These are phyloP conservation scores for Suillus occidentalis DNA, from an alignment of 768 basidiomycete species.

Conservation along the genomic window DNA sequence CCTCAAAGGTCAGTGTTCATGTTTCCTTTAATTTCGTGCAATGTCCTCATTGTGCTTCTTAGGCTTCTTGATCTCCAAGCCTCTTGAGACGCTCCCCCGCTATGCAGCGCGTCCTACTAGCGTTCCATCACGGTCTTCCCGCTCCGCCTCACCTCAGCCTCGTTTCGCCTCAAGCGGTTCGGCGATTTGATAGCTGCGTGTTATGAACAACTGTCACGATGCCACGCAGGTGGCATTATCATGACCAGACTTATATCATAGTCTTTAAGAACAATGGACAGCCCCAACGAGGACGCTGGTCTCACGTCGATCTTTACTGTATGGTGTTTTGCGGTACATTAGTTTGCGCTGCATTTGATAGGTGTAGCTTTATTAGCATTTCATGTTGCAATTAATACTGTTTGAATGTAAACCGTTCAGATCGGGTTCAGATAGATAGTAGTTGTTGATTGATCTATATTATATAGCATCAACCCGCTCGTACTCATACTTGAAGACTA, in stretches of 20 bases:
- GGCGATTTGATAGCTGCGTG: slow-evolving; percentile 25
- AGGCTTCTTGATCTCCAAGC: slow-evolving; percentile 61
- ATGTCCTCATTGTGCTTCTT: slow-evolving; percentile 9
- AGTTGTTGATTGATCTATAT: no score
- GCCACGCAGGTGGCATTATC: background rate
- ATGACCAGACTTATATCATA: background rate
- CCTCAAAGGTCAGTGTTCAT: slow-evolving; percentile 45
- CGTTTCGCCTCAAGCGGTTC: slow-evolving; percentile 30
- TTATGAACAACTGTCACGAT: slow-evolving; percentile 22
- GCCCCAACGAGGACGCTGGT: slow-evolving; percentile 8
- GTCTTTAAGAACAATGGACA: background rate
- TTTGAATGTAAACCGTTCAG: background rate
- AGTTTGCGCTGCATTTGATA: slow-evolving; percentile 23
- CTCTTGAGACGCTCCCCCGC: slow-evolving; percentile 60
- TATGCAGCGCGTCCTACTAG: slow-evolving; percentile 46
- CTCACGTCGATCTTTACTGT: slow-evolving; percentile 12
- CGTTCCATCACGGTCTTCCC: slow-evolving; percentile 19
- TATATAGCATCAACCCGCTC: no score
- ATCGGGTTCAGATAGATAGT: no score
- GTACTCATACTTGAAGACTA: no score
- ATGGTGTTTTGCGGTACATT: slow-evolving; percentile 10
- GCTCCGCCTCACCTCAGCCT: slow-evolving; percentile 20
- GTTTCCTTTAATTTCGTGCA: no score
- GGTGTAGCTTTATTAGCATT: slow-evolving; percentile 28
- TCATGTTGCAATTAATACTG: slow-evolving; percentile 5